Percentiles rank a stretch among this genome's conserved stretches.
phyloP scores from a whole-genome alignment of 352 stramenopile species.

The Thalassiosira hispida region DNA sequence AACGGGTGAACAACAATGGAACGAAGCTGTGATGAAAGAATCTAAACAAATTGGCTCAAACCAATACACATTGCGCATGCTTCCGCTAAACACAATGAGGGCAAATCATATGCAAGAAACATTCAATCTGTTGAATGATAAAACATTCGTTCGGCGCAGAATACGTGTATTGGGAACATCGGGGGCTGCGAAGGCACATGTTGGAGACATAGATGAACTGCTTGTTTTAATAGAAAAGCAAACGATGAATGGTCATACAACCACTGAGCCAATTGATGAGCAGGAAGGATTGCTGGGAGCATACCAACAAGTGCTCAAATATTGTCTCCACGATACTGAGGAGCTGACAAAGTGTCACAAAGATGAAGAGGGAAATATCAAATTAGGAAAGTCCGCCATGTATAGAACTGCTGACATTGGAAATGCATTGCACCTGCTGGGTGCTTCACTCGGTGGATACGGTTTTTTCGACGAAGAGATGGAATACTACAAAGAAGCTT shows the following conservation, averaged over 20 bases:
- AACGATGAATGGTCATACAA: constrained; percentile 1
- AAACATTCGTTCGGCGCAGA: constrained; percentile 61
- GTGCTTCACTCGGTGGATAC: constrained; percentile 61
- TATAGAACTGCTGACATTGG: constrained; percentile 54
- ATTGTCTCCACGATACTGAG: constrained; percentile 53
- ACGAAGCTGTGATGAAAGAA: constrained; percentile 50
- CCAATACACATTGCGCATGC: constrained; percentile 60
- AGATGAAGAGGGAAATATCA: constrained; percentile 33
- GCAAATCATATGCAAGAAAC: constrained; percentile 48
- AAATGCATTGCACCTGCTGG: constrained; percentile 63
- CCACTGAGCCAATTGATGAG: constrained; percentile 49
- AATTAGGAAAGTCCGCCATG: constrained; percentile 38
- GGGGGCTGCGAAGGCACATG: constrained; percentile 51
- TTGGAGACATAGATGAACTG: constrained; percentile 64
- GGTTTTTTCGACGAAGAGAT: constrained; percentile 69
- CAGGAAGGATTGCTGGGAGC: constrained; percentile 50
- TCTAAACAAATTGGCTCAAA: constrained; percentile 42
- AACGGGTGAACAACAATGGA: constrained; percentile 44
- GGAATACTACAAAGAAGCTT: constrained; percentile 63
- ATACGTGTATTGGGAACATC: constrained; percentile 51
- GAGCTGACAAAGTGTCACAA: constrained; percentile 41
- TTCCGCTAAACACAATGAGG: constrained; percentile 58
- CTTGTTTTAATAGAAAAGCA: constrained; percentile 51
- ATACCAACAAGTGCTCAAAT: constrained; percentile 57
- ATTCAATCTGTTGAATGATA: constrained; percentile 64